phyloP scores from a whole-genome alignment of 2,329 filamentous ascomycete genomes.

The Aspergillus sp. region DNA sequence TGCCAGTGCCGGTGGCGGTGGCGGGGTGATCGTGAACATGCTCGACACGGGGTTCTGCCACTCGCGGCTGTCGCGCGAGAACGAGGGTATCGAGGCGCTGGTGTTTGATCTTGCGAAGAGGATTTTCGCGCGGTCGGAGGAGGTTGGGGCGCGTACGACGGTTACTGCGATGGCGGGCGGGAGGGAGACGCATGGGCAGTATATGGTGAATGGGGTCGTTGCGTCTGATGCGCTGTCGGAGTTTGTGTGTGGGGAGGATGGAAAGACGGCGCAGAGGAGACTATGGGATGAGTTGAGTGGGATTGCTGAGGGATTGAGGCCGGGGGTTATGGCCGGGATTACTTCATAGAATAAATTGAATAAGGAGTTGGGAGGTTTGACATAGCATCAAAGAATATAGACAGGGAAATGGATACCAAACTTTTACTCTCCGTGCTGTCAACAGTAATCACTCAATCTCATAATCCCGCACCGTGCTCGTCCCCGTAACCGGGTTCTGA shows the following conservation, averaged over 20 bases:
- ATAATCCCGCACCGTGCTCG: background rate
- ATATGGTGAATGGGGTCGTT: constrained; percentile 41
- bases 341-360: background rate
- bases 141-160: constrained; percentile 50
- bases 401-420: background rate
- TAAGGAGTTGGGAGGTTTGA: too few species aligned
- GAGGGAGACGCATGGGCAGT: constrained; percentile 47
- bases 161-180: constrained; percentile 41
- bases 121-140: constrained; percentile 45
- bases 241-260: constrained; percentile 44
- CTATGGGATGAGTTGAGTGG: constrained; percentile 46
- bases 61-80: constrained; percentile 43
- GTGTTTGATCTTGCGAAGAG: constrained; percentile 15
- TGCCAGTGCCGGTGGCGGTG: constrained; percentile 5
- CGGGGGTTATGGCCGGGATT: constrained; percentile 32
- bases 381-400: background rate
- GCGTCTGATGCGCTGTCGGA: constrained; percentile 25
- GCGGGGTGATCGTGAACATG: constrained; percentile 50
- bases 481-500: background rate
- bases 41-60: constrained; percentile 56
- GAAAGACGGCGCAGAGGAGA: constrained; percentile 35
- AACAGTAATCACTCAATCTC: background rate
- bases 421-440: too few species aligned
- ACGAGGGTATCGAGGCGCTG: constrained; percentile 24
- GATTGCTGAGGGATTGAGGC: constrained; percentile 45